Evolutionary conservation across 192 early-diverging fungal genomes (phyloP).

Genomic region (Funneliformis mosseae): DNA sequence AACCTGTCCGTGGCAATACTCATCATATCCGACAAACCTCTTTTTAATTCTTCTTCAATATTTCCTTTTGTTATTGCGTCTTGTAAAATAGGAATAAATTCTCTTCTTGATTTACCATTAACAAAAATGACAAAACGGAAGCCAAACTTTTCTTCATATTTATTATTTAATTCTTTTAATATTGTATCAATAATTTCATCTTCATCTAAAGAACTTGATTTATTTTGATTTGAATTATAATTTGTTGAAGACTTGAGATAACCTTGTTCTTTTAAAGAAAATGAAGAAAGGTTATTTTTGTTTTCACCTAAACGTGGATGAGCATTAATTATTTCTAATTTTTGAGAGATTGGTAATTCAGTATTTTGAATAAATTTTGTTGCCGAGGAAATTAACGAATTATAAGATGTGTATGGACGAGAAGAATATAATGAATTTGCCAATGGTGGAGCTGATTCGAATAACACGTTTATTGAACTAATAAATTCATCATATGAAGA

Average conservation of each 20-base stretch:
- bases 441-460: slow-evolving; percentile 86
- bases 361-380: slow-evolving; percentile 51
- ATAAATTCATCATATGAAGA: slow-evolving; percentile 49
- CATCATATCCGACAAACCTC: slow-evolving; percentile 78
- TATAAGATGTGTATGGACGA: slow-evolving; percentile 75
- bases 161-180: slow-evolving; percentile 60
- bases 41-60: slow-evolving; percentile 65
- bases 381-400: slow-evolving; percentile 61
- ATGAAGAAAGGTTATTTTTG: slow-evolving; percentile 66
- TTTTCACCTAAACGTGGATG: slow-evolving; percentile 87
- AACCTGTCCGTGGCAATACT: slow-evolving; percentile 80
- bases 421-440: slow-evolving; percentile 65
- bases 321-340: slow-evolving; percentile 82
- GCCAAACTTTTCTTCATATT: slow-evolving; percentile 75
- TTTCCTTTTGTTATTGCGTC: slow-evolving; percentile 65
- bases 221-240: not conserved
- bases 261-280: slow-evolving; percentile 74
- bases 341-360: slow-evolving; percentile 61
- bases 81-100: slow-evolving; percentile 78
- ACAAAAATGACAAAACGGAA: slow-evolving; percentile 88
- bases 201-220: slow-evolving; percentile 36
- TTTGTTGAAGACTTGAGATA: slow-evolving; percentile 53
- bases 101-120: slow-evolving; percentile 68
- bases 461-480: slow-evolving; percentile 69
- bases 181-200: slow-evolving; percentile 56